Evolutionary conservation across 805 yeast species (phyloP).

Genomic region (Lipomyces yamadae): DNA sequence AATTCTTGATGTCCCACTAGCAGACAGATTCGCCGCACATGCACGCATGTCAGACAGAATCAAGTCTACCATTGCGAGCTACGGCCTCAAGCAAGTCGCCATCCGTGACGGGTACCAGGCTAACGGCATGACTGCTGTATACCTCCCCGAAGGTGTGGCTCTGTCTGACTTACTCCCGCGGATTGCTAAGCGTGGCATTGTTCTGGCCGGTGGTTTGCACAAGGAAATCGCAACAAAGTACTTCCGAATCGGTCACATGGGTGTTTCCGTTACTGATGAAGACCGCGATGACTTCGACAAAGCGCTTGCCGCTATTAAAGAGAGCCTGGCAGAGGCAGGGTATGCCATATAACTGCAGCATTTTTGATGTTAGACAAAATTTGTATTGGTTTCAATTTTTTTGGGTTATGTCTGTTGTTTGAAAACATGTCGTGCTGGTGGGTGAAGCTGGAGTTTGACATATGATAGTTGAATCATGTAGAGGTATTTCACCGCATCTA

Average conservation of each 20-base stretch:
- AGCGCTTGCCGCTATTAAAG: constrained; percentile 55
- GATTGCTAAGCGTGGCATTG: constrained; percentile 67
- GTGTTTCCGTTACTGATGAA: constrained; percentile 68
- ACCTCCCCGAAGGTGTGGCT: constrained; percentile 74
- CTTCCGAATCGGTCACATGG: constrained; percentile 97
- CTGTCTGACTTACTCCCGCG: constrained; percentile 67
- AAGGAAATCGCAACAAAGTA: constrained; percentile 77
- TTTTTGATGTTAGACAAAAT: constrained; percentile 37
- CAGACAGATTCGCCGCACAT: constrained; percentile 67
- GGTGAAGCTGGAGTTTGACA: background rate
- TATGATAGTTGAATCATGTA: background rate
- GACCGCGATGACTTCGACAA: constrained; percentile 59
- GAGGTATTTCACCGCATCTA: background rate
- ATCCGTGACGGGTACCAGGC: constrained; percentile 67
- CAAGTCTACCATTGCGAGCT: constrained; percentile 59
- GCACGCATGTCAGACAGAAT: constrained; percentile 64
- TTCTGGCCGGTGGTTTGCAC: constrained; percentile 90
- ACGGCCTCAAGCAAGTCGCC: constrained; percentile 76
- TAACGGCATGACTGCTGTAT: constrained; percentile 83
- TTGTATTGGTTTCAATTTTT: background rate
- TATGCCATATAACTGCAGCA: constrained; percentile 42
- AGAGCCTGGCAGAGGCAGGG: constrained; percentile 69
- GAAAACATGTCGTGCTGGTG: background rate
- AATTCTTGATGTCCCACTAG: constrained; percentile 61
- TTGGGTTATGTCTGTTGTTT: background rate